These are phyloP conservation scores for Fomitopsis palustris DNA, from an alignment of 1,284 basidiomycete species.

Conservation along the genomic window DNA sequence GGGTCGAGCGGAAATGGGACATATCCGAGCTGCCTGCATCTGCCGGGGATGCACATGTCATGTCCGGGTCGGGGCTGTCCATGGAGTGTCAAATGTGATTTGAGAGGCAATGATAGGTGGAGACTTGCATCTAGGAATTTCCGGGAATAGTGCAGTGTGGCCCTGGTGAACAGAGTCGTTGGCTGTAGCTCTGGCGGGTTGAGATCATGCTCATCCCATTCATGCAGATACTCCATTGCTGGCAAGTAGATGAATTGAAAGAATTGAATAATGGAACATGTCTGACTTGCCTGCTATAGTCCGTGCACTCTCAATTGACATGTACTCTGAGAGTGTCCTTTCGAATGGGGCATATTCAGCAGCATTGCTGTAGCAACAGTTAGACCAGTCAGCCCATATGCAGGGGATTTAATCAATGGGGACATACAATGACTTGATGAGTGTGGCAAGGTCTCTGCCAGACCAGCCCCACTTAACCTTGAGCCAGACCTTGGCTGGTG, in stretches of 20 bases:
- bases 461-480: slow-evolving; percentile 2
- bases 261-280: background rate
- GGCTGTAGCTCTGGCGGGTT: slow-evolving; percentile 12
- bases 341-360: background rate
- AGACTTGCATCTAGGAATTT: slow-evolving; percentile 3
- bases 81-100: background rate
- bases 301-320: background rate
- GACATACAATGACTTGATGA: slow-evolving; percentile 4
- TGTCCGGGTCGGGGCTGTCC: slow-evolving; percentile 10
- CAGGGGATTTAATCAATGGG: background rate
- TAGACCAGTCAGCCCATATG: background rate
- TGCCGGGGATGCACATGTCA: slow-evolving; percentile 12
- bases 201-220: slow-evolving; percentile 13
- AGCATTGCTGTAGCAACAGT: background rate
- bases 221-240: slow-evolving; percentile 9
- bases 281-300: background rate
- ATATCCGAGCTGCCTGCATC: slow-evolving; percentile 7
- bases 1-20: slow-evolving; percentile 14
- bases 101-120: background rate
- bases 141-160: background rate
- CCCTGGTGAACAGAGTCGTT: slow-evolving; percentile 12
- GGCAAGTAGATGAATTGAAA: background rate
- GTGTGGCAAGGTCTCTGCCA: background rate
- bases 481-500: background rate
- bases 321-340: background rate